A percentile compares a stretch with the other conserved stretches of the same genome.
Conservation (phyloP, 768 basidiomycete genomes). For the Rhodosporidiobolus sp. region DNA sequence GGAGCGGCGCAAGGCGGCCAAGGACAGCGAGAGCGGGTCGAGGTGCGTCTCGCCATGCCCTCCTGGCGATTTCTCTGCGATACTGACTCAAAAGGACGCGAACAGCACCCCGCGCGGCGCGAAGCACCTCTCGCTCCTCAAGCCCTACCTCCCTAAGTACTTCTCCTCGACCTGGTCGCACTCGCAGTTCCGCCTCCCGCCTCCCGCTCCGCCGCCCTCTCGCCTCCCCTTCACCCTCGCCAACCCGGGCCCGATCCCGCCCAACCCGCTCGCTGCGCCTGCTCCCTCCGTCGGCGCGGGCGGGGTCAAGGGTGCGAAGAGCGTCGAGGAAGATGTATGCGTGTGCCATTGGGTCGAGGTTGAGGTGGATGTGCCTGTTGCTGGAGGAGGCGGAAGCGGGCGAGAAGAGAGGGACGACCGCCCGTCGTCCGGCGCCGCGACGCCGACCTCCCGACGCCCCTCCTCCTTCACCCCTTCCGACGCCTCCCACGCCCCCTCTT, state of each 20-base stretch:
- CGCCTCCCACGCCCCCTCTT: neutral
- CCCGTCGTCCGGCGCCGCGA: neutral
- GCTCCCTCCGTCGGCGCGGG: constrained; percentile 46
- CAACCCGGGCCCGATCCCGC: constrained; percentile 56
- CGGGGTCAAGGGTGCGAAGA: constrained; percentile 54
- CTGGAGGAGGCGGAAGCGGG: neutral
- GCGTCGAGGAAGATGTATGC: constrained; percentile 48
- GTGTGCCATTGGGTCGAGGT: constrained; percentile 36
- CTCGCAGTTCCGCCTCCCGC: constrained; percentile 82
- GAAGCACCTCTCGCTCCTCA: constrained; percentile 76
- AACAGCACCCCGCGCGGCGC: constrained; percentile 58
- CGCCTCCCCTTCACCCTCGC: constrained; percentile 59
- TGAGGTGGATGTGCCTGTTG: constrained; percentile 45
- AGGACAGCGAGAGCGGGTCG: constrained; percentile 19
- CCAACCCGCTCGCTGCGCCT: constrained; percentile 49
- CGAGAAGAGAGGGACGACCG: neutral
- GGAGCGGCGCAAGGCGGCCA: constrained; percentile 6
- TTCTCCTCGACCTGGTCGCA: constrained; percentile 97
- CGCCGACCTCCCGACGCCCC: neutral
- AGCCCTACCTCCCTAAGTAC: constrained; percentile 80
- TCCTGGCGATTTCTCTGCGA: too few species aligned
- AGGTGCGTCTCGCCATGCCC: too few species aligned
- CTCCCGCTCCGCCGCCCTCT: constrained; percentile 67
- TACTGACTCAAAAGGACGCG: too few species aligned
- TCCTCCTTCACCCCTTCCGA: too few species aligned